phyloP scores from a whole-genome alignment of 176 grass and related monocot species.

The Oryza officinalis region DNA sequence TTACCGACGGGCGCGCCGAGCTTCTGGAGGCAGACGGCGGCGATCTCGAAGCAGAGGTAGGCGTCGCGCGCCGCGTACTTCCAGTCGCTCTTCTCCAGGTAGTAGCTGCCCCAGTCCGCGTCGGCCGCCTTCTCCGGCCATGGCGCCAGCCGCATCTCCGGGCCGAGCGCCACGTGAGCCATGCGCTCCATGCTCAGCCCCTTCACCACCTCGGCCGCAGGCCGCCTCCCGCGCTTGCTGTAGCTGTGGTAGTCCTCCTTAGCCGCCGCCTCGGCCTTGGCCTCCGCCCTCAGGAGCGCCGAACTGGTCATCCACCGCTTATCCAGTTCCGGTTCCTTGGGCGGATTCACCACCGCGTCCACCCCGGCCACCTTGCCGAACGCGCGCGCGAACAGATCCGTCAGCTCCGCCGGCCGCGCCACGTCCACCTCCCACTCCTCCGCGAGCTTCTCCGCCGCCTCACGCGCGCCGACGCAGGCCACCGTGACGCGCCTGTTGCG shows the following conservation, averaged over 20 bases:
- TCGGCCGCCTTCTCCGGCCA: conserved; percentile 10
- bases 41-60: conserved; percentile 48
- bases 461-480: neutral
- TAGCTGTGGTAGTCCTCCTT: neutral
- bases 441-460: neutral
- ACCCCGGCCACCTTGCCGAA: neutral
- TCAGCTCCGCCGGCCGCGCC: conserved; percentile 11
- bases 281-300: neutral
- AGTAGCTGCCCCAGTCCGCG: conserved; percentile 15
- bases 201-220: conserved; percentile 17
- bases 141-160: conserved; percentile 35
- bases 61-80: conserved; percentile 30
- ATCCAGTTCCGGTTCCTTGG: neutral
- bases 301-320: neutral
- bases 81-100: neutral
- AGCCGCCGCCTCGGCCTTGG: neutral
- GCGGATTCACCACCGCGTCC: neutral
- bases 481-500: neutral
- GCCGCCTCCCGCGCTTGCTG: neutral
- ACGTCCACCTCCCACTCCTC: conserved; percentile 27
- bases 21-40: conserved; percentile 23
- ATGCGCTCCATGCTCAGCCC: conserved; percentile 40
- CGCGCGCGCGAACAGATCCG: conserved; percentile 24
- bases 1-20: conserved; percentile 17
- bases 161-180: conserved; percentile 35